Base-by-base conservation (phyloP, 495 filamentous ascomycete genomes). In the Xylaria sp. region DNA sequence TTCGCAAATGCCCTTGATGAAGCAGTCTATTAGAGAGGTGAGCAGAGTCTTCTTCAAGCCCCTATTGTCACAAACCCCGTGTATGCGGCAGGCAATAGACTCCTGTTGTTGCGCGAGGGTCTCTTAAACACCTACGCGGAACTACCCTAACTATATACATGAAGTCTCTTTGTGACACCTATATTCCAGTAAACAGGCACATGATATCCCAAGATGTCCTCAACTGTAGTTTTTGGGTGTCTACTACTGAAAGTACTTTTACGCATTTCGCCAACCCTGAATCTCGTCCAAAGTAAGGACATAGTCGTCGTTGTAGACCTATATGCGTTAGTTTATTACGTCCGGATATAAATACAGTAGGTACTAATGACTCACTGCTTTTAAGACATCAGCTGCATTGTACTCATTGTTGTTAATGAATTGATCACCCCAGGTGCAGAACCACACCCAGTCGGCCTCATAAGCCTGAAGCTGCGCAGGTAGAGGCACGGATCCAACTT, bases 381-480 rank as follows among this genome's bases (percentile, higher is more conserved):
- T 62, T 21, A 62, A 44, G 1, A 41, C 37, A 62, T 62, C 59
- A 43, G 69, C 78, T 9, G 88, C 86, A 31, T 43, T 62, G 21
- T 62, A 62, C 1, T 62, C 19, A 4, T 15, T 21, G 46, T 79
- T 77, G 66, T 80, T 71, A 67, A 84, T 80, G 31, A 78, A 84
- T 3, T 69, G 70, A 61, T 80, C 79, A 37, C 79, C 78, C 84
- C 84, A 85, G 8, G 82, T 80, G 37, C 76, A 77, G 63, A 85
- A 85, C 76, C 79, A 86, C n/a, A 81, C 74, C 84, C 84, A 86
- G 66, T 85, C 76, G 2, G 81, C 75, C 61, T 82, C 71, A 40
- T 86, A 85, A 15, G 81, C 78, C 55, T 80, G 74, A 15, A 85
- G 70, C 17, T 79, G 74, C 0, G 73, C 78, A 6, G 83, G 84